Percentiles rank a stretch among this genome's conserved stretches.
Conservation (phyloP, 1,139 yeast genomes). For the Sugiyamaella novakii region DNA sequence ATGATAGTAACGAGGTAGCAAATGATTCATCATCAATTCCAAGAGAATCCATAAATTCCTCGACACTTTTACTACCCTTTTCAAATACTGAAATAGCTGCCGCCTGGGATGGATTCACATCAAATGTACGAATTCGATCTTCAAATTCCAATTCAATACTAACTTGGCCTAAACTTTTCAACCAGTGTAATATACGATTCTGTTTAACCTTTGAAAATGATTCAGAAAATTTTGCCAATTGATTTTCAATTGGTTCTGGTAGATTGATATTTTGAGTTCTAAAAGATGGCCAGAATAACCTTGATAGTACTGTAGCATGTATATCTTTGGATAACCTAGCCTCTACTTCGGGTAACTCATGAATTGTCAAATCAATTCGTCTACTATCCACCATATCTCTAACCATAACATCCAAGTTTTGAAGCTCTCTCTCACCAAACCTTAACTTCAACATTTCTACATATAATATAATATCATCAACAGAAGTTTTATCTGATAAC, state of each 20-base stretch:
- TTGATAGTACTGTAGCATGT: constrained; percentile 46
- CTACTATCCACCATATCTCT: constrained; percentile 56
- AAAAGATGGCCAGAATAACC: constrained; percentile 54
- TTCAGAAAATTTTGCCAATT: constrained; percentile 50
- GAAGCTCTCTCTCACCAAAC: constrained; percentile 67
- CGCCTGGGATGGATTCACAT: constrained; percentile 73
- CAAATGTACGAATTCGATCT: constrained; percentile 47
- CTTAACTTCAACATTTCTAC: constrained; percentile 60
- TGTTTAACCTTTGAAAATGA: constrained; percentile 51
- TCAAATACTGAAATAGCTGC: constrained; percentile 60
- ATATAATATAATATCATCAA: constrained; percentile 43
- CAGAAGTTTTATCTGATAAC: constrained; percentile 50
- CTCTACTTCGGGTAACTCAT: constrained; percentile 16
- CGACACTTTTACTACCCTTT: constrained; percentile 31
- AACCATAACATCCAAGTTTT: constrained; percentile 81
- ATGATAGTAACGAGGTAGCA: constrained; percentile 37
- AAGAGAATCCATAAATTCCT: constrained; percentile 27
- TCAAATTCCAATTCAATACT: constrained; percentile 58
- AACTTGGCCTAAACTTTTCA: constrained; percentile 66
- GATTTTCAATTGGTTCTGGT: constrained; percentile 49
- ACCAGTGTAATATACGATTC: constrained; percentile 61
- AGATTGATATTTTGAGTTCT: constrained; percentile 48
- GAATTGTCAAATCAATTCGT: constrained; percentile 36
- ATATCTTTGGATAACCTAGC: constrained; percentile 18
- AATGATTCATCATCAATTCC: constrained; percentile 34